Conservation (phyloP, 2,329 filamentous ascomycete genomes). For the Neocucurbitaria cava region DNA sequence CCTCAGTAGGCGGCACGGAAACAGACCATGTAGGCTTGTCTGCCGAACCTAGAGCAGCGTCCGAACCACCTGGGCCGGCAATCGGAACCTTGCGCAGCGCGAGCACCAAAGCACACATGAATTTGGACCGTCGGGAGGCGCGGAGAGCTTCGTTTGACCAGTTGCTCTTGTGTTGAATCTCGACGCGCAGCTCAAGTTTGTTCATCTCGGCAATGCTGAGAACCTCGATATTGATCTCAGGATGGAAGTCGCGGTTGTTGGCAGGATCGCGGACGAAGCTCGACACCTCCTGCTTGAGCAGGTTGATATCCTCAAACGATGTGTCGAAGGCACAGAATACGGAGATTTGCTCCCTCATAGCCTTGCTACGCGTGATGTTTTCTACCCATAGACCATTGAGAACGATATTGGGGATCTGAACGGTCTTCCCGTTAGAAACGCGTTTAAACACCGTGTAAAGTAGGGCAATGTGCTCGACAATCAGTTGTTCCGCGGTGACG, state of each 20-base stretch:
- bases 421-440: conserved; percentile 79
- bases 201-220: conserved; percentile 82
- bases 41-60: conserved; percentile 64
- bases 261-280: conserved; percentile 82
- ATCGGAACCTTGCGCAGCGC: conserved; percentile 90
- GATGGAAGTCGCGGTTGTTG: conserved; percentile 89
- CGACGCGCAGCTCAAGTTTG: conserved; percentile 82
- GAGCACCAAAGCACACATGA: conserved; percentile 90
- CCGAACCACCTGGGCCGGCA: conserved; percentile 77
- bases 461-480: conserved; percentile 93
- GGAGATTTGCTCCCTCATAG: conserved; percentile 86
- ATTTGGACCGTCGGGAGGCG: conserved; percentile 84
- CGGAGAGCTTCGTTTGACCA: conserved; percentile 77
- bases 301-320: conserved; percentile 85
- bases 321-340: conserved; percentile 87
- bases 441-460: conserved; percentile 91
- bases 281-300: conserved; percentile 83
- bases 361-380: conserved; percentile 87
- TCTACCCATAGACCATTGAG: conserved; percentile 95
- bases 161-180: conserved; percentile 82
- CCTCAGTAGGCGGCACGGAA: conserved; percentile 72
- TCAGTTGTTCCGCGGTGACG: conserved; percentile 71
- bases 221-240: conserved; percentile 80
- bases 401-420: conserved; percentile 86
- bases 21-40: conserved; percentile 86